Conservation (phyloP, 768 basidiomycete species). For the Mycena rosella region DNA sequence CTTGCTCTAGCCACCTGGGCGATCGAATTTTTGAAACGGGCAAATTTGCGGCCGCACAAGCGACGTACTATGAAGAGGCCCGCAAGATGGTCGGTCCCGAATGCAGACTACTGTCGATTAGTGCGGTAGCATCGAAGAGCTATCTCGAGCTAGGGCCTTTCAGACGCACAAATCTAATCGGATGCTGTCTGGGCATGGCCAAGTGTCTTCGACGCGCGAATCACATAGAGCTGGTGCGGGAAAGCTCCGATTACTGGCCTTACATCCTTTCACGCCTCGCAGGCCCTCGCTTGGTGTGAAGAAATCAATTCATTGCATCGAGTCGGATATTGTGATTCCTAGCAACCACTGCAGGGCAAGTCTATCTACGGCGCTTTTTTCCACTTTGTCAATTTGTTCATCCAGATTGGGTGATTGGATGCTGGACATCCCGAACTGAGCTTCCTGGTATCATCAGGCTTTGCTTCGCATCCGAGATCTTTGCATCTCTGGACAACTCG, state of each 20-base stretch:
- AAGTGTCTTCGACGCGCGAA: not conserved
- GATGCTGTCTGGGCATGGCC: constrained; percentile 1
- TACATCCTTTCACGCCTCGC: not conserved
- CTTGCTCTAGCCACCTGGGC: not conserved
- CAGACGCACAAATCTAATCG: not conserved
- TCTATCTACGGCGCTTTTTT: not conserved
- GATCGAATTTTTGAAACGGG: not conserved
- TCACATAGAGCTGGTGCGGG: not conserved
- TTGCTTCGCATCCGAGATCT: constrained; percentile 19
- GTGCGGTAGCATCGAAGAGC: too few species aligned
- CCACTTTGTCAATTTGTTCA: not conserved
- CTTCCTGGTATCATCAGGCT: not conserved
- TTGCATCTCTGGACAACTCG: constrained; percentile 5
- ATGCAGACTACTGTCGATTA: not conserved
- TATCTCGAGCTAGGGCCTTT: not conserved
- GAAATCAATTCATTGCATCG: constrained; percentile 10
- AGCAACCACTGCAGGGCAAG: not conserved
- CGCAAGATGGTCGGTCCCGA: not conserved
- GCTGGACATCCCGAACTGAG: not conserved
- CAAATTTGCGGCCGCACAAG: not conserved
- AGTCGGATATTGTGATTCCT: not conserved
- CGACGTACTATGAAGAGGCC: not conserved
- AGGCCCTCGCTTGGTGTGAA: constrained; percentile 31
- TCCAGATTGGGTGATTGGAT: constrained; percentile 13
- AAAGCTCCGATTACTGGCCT: not conserved